These are phyloP conservation scores for Macrophomina phaseolina DNA, from an alignment of 2,329 filamentous ascomycete species.

Conservation along the genomic window DNA sequence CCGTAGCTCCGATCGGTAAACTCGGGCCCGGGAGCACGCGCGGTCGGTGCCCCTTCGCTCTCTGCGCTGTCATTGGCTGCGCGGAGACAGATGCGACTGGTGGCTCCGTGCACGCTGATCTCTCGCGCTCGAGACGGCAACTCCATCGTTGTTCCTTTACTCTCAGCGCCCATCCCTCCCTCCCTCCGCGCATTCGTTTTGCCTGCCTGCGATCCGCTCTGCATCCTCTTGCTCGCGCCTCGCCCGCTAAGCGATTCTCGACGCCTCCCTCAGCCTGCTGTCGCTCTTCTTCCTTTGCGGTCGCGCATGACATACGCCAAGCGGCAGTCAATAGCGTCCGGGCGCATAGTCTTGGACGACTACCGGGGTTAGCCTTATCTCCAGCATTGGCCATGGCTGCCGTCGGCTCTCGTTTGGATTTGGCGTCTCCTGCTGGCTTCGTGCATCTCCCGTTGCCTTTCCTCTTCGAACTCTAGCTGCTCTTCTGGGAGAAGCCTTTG, in stretches of 20 bases:
- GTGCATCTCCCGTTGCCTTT: neutral
- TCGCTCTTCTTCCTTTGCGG: neutral
- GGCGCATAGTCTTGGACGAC: neutral
- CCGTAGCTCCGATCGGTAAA: conserved; percentile 22
- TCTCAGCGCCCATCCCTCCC: neutral
- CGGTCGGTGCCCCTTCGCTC: neutral
- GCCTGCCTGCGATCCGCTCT: neutral
- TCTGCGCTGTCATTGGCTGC: neutral
- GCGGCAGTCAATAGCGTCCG: neutral
- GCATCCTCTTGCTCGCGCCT: neutral
- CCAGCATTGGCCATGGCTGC: neutral
- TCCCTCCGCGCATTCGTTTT: neutral
- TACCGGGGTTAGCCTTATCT: conserved; percentile 1
- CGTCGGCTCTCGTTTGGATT: neutral
- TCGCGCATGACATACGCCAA: neutral
- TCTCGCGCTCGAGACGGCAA: neutral
- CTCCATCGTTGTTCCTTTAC: conserved; percentile 1
- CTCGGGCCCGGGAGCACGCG: neutral
- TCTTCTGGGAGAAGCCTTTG: neutral
- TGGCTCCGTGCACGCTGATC: conserved; percentile 2
- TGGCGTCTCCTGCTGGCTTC: neutral
- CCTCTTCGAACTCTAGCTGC: neutral
- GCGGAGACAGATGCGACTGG: neutral
- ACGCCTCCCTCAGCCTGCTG: neutral
- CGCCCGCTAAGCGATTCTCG: neutral